Conservation (phyloP, 768 basidiomycete species). For the Galerina marginata region DNA sequence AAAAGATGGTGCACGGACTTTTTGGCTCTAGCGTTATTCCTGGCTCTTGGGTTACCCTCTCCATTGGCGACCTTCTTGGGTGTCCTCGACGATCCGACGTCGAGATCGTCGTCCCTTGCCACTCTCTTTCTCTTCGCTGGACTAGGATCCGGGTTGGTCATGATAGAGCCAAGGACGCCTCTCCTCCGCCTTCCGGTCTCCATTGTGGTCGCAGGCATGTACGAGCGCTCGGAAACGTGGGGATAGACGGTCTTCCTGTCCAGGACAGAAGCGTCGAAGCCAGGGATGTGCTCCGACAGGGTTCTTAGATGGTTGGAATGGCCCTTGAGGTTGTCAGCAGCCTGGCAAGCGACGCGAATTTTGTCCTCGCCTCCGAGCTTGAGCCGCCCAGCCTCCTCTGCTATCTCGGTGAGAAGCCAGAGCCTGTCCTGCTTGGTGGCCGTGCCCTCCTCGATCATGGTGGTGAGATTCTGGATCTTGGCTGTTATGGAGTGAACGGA, state of each 20-base stretch:
- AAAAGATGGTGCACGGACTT: constrained; percentile 49
- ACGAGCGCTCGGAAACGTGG: constrained; percentile 73
- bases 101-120: constrained; percentile 68
- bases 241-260: constrained; percentile 74
- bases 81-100: constrained; percentile 51
- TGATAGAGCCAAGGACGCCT: constrained; percentile 56
- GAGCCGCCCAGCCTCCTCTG: constrained; percentile 90
- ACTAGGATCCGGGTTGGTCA: constrained; percentile 59
- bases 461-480: constrained; percentile 77
- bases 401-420: constrained; percentile 88
- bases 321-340: constrained; percentile 83
- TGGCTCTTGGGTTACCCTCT: constrained; percentile 52
- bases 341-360: constrained; percentile 91
- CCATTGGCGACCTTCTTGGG: constrained; percentile 65
- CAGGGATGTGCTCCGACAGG: constrained; percentile 67
- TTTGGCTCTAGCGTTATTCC: constrained; percentile 61
- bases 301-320: constrained; percentile 66
- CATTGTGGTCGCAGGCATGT: constrained; percentile 61
- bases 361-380: constrained; percentile 98
- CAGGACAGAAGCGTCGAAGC: constrained; percentile 61
- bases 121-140: constrained; percentile 68
- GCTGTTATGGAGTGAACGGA: constrained; percentile 82
- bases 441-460: constrained; percentile 71
- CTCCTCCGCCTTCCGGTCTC: constrained; percentile 72
- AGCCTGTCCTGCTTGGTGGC: constrained; percentile 76